phyloP scores from a whole-genome alignment of 2,329 filamentous ascomycete genomes.

The Helotiales sp. region DNA sequence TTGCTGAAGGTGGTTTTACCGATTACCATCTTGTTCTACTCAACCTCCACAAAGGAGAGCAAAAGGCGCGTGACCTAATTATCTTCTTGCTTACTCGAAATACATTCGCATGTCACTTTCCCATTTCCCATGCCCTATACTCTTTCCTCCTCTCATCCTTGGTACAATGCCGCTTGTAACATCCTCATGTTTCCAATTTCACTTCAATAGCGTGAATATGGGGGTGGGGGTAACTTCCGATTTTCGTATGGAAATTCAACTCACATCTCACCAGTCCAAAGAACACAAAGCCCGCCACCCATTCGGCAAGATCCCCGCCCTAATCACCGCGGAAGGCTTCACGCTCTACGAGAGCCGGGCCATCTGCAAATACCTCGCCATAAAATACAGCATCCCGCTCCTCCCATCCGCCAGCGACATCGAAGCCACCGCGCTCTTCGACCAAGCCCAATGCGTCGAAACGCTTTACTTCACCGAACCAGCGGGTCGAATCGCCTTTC shows the following conservation, averaged over 20 bases:
- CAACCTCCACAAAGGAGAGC: conserved; percentile 48
- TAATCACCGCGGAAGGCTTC: conserved; percentile 49
- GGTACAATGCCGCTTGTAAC: too few relatives aligned
- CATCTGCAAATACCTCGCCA: conserved; percentile 54
- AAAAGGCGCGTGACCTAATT: conserved; percentile 45
- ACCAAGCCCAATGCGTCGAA: conserved; percentile 50
- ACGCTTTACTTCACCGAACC: conserved; percentile 52
- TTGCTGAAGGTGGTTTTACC: conserved; percentile 51
- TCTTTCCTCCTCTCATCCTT: too few relatives aligned
- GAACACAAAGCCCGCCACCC: conserved; percentile 48
- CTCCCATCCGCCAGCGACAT: conserved; percentile 47
- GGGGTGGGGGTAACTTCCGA: too few relatives aligned
- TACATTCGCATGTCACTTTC: too few relatives aligned
- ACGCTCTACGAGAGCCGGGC: conserved; percentile 53
- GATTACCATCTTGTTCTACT: conserved; percentile 49
- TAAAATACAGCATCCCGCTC: conserved; percentile 52
- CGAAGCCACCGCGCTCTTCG: conserved; percentile 50
- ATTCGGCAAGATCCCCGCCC: conserved; percentile 49
- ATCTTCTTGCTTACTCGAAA: too few relatives aligned
- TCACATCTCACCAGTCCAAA: conserved; percentile 41
- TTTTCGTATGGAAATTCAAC: conserved; percentile 17
- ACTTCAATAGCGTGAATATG: too few relatives aligned
- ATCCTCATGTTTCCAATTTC: too few relatives aligned
- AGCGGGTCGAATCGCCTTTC: conserved; percentile 50
- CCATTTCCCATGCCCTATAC: too few relatives aligned